Evolutionary conservation across 108 stramenopile species (phyloP), one percentile per base, ranked within the genome.

Genomic region (Nannochloropsis oceanica): DNA sequence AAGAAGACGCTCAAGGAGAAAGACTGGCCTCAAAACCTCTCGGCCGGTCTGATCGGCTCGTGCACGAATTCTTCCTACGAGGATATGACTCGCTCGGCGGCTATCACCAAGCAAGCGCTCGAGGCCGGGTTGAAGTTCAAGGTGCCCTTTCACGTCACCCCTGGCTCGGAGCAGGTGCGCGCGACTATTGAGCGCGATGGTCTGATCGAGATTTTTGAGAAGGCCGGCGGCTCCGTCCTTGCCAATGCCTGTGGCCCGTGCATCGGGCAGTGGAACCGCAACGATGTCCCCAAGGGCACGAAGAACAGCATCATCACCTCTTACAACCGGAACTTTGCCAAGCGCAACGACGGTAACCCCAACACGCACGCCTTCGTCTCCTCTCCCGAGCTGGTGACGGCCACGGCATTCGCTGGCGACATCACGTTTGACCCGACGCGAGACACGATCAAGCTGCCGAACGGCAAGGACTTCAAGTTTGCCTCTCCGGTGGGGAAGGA

Each of bases 341-440:
- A 91, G 89, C 89, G 90, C 27, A 89, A 91, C 85, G 90, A 91
- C 87, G 90, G 90, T 84, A 91, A 91, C 89, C 90, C 90, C 25
- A 80, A 82, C 84, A 91, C 90, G 25, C 90, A 91, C 81, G 87
- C 89, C 1, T 91, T 91, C 80, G 90, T 91, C 34, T 86, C 90
- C 12, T 91, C 90, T 25, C 90, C 90, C 24, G 90, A 91, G 82
- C 50, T 91, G 46, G 89, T 87, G 34, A 89, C 89, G 42, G 89
- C 87, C 43, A 83, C 87, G 25, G 59, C 90, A 18, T 44, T 91
- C 25, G 89, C 90, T 8, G 89, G 89, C 42, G 43, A 22, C 89
- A 85, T 91, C 2, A 84, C 84, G 43, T 91, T 91, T 85, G 59
- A 91, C 81, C 90, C 90, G 11, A 82, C 81, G 44, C 81, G 59